A percentile compares a stretch with the other conserved stretches of the same genome.
These are phyloP conservation scores for Pichia sp. DNA, from an alignment of 1,139 yeast species.

Conservation along the genomic window DNA sequence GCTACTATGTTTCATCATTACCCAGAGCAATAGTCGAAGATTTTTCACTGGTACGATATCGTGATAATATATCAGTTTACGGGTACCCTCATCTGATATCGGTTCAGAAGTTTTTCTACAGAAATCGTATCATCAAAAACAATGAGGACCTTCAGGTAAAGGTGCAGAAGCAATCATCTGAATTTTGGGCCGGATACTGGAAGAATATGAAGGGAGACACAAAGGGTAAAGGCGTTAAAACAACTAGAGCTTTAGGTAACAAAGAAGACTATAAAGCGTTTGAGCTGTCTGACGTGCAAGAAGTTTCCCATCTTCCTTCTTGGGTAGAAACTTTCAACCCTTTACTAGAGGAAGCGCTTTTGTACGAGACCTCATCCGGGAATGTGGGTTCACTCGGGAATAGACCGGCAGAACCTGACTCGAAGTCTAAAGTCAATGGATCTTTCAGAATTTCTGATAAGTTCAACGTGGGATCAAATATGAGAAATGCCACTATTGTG, in stretches of 20 bases:
- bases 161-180: constrained; percentile 34
- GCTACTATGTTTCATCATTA: constrained; percentile 44
- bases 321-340: constrained; percentile 29
- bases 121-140: constrained; percentile 43
- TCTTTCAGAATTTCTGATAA: background rate
- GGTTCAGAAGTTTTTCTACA: constrained; percentile 51
- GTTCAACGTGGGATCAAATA: constrained; percentile 21
- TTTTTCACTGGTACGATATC: constrained; percentile 43
- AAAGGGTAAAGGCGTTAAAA: background rate
- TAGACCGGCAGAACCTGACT: too few relatives aligned
- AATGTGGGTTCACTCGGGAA: background rate
- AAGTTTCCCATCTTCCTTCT: constrained; percentile 24
- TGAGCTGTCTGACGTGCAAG: constrained; percentile 24
- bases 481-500: constrained; percentile 39
- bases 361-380: background rate
- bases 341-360: constrained; percentile 21
- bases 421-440: background rate
- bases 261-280: constrained; percentile 28
- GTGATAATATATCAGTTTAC: constrained; percentile 37
- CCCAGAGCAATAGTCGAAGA: constrained; percentile 38
- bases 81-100: constrained; percentile 59
- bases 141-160: constrained; percentile 31
- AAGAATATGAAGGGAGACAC: constrained; percentile 6
- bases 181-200: constrained; percentile 56
- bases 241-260: constrained; percentile 21